Percentiles rank a stretch among this genome's conserved stretches.
Conservation (phyloP, 768 basidiomycete species). For the Calvatia gigantea region DNA sequence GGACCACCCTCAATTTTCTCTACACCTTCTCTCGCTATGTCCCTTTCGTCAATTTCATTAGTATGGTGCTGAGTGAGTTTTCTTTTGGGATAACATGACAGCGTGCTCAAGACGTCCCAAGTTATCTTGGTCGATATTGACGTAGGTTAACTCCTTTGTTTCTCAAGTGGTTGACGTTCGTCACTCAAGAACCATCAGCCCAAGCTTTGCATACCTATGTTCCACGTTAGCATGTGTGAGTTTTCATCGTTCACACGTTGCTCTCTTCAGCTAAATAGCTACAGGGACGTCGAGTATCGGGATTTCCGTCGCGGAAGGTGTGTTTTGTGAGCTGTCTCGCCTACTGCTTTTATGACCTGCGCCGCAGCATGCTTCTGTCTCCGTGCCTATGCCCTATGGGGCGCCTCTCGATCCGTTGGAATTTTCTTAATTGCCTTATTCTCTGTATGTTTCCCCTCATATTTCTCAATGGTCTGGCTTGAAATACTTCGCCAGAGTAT, state of each 20-base stretch:
- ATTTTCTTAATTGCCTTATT: not conserved
- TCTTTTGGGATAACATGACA: too few relatives aligned
- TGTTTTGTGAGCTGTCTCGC: not conserved
- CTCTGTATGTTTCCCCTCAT: not conserved
- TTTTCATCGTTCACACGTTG: not conserved
- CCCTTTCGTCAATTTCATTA: slow-evolving; percentile 2
- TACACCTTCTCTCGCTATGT: slow-evolving; percentile 1
- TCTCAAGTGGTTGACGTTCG: not conserved
- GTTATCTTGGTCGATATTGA: not conserved
- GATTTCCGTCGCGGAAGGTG: not conserved
- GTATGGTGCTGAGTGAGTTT: not conserved
- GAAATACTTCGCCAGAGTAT: not conserved
- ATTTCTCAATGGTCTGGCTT: not conserved
- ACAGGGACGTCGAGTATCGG: not conserved
- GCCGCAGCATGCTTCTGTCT: not conserved
- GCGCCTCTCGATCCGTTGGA: not conserved
- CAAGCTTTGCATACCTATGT: not conserved
- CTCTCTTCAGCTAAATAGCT: not conserved
- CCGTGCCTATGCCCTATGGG: slow-evolving; percentile 1
- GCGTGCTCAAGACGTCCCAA: not conserved
- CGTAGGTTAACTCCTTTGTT: not conserved
- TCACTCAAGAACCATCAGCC: not conserved
- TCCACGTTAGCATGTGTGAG: slow-evolving; percentile 1
- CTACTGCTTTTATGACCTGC: too few relatives aligned
- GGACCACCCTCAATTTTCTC: slow-evolving; percentile 5